Conservation (phyloP, 768 basidiomycete species). For the Cystobasidium onofrii region DNA sequence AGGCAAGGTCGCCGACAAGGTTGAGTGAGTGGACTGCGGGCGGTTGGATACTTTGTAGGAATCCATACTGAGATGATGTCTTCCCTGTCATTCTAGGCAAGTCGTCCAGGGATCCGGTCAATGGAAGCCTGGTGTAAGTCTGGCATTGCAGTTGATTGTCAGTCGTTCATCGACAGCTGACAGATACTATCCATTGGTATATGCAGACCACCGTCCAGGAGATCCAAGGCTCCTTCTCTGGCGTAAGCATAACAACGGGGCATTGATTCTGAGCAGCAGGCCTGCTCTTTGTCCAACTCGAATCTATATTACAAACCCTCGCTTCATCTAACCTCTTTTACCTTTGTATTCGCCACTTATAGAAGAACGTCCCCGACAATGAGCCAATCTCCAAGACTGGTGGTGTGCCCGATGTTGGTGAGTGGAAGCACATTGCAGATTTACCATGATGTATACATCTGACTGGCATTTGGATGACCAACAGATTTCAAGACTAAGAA, state of each 20-base stretch:
- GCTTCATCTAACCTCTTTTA: not conserved
- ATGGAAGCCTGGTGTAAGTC: conserved; percentile 4
- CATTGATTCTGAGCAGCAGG: too few relatives aligned
- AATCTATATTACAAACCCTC: not conserved
- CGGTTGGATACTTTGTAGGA: not conserved
- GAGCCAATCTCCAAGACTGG: conserved; percentile 3
- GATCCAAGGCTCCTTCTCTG: conserved; percentile 2
- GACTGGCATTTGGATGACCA: not conserved
- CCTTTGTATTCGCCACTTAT: not conserved
- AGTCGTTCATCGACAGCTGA: conserved; percentile 9
- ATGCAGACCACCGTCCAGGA: conserved; percentile 1
- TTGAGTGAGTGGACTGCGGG: not conserved
- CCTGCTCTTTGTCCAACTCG: not conserved
- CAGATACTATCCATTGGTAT: too few relatives aligned
- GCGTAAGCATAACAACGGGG: not conserved
- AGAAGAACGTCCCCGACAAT: conserved; percentile 7
- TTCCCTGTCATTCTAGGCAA: not conserved
- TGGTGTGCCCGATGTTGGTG: conserved; percentile 12
- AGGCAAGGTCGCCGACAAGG: not conserved
- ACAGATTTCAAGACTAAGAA: not conserved
- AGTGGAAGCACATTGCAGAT: not conserved
- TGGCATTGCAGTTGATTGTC: too few relatives aligned
- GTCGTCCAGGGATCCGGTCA: not conserved
- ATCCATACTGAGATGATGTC: too few relatives aligned
- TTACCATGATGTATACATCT: too few relatives aligned